A percentile compares a stretch with the other conserved stretches of the same genome.
Conservation (phyloP, 495 filamentous ascomycete genomes). For the Penicillium cosmopolitanum region DNA sequence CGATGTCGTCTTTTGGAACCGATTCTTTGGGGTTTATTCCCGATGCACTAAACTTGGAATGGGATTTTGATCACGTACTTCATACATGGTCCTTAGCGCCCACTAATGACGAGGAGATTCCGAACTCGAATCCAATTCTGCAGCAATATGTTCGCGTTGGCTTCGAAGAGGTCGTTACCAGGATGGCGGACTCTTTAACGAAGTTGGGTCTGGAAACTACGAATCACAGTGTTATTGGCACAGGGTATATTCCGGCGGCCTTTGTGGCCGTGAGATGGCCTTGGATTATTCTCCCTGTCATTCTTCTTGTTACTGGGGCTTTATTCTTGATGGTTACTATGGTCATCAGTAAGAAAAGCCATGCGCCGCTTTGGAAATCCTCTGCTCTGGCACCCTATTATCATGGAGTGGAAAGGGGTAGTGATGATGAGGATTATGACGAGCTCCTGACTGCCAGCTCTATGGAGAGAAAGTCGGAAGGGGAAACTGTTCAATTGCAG, state of each 20-base stretch:
- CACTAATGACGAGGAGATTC: too few relatives aligned
- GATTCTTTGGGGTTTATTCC: neutral
- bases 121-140: neutral
- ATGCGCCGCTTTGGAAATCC: neutral
- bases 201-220: neutral
- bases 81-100: too few relatives aligned
- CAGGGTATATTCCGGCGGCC: neutral
- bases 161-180: neutral
- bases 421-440: neutral
- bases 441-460: neutral
- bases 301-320: neutral
- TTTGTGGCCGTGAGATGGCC: neutral
- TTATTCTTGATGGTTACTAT: neutral
- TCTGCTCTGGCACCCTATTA: neutral
- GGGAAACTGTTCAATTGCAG: too few relatives aligned
- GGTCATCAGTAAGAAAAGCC: neutral
- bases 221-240: neutral
- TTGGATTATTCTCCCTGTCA: neutral
- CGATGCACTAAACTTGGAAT: neutral
- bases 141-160: neutral
- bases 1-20: neutral
- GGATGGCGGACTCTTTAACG: neutral
- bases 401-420: neutral
- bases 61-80: neutral
- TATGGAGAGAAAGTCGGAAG: neutral